Evolutionary conservation across 2,329 filamentous ascomycete species (phyloP), one percentile per base, ranked within the genome.

Genomic region (Mariannaea sp.): DNA sequence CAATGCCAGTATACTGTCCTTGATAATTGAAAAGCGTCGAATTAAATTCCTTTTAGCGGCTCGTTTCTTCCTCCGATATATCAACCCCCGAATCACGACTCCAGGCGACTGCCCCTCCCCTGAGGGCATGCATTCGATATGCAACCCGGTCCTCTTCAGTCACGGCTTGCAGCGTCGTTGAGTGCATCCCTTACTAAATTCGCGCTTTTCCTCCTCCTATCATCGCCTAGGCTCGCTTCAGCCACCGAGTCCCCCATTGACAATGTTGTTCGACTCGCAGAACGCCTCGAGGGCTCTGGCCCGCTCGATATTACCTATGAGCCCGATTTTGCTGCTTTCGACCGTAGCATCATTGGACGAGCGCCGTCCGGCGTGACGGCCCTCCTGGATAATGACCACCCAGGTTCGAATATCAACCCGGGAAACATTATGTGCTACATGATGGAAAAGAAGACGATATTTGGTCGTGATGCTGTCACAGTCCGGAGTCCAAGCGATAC

Each of bases 91-190:
- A 42, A 42, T 35, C 20, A 16, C 22, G 49, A 49, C n/a, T 38
- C 45, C 13, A 57, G 63, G 55, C 62, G 57, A 55, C 61, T 60
- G 68, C 70, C 72, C 51, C 72, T 45, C 50, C 71, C 67, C 67
- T 65, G 71, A 71, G 77, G 77, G 73, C 73, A 74, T 74, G 71
- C 65, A 61, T 64, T 58, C 68, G 71, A 65, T 59, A 83, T 83
- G 81, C 76, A 86, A 72, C 80, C 87, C 71, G 86, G 81, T 70
- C 84, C 82, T 65, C 76, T 89, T 62, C 89, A 89, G 76, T 87
- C 85, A 74, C 86, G 88, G 68, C 82, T 90, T 66, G 82, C 82
- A 68, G 84, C 86, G 65, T 89, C 86, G 52, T 69, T 88, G 47
- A 76, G 81, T 64, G 83, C 85, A 48, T 82, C 84, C 26, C 72